phyloP scores from a whole-genome alignment of 2,329 filamentous ascomycete species.

The Chalara sp. region DNA sequence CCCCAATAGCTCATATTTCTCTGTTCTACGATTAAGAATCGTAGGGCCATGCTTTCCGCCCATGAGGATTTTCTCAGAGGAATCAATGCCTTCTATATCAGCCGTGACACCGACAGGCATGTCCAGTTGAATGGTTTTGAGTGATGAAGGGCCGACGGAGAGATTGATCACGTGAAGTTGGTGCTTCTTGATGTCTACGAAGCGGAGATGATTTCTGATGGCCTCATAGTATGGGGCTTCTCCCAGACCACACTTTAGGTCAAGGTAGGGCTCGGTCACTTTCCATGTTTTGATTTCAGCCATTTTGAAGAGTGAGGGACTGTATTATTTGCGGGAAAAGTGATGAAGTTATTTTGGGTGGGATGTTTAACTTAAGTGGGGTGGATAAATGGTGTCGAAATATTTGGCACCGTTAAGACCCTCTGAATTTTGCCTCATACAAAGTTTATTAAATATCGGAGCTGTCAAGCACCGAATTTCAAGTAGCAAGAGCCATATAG shows the following conservation, averaged over 20 bases:
- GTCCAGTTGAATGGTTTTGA: slow-evolving; percentile 38
- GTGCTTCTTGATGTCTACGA: slow-evolving; percentile 76
- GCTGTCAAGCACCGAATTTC: no score
- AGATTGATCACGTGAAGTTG: slow-evolving; percentile 68
- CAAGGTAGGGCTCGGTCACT: slow-evolving; percentile 45
- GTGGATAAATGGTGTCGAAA: no score
- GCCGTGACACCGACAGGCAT: slow-evolving; percentile 61
- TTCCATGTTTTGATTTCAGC: slow-evolving; percentile 35
- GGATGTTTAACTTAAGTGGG: no score
- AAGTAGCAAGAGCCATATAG: no score
- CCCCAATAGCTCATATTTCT: slow-evolving; percentile 45
- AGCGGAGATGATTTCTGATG: slow-evolving; percentile 58
- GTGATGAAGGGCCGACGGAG: slow-evolving; percentile 39
- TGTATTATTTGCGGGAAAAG: no score
- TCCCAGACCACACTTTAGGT: slow-evolving; percentile 58
- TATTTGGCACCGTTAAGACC: no score
- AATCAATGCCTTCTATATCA: slow-evolving; percentile 62
- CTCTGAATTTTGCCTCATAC: no score
- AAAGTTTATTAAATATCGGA: no score
- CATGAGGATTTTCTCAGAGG: slow-evolving; percentile 61
- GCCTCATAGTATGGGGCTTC: slow-evolving; percentile 72
- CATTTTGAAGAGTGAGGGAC: no score
- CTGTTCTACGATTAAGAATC: slow-evolving; percentile 58
- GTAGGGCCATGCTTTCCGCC: slow-evolving; percentile 78
- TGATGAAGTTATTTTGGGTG: no score